These are phyloP conservation scores for Leavenworthia alabamica DNA, from an alignment of 345 rosid species.

Conservation along the genomic window DNA sequence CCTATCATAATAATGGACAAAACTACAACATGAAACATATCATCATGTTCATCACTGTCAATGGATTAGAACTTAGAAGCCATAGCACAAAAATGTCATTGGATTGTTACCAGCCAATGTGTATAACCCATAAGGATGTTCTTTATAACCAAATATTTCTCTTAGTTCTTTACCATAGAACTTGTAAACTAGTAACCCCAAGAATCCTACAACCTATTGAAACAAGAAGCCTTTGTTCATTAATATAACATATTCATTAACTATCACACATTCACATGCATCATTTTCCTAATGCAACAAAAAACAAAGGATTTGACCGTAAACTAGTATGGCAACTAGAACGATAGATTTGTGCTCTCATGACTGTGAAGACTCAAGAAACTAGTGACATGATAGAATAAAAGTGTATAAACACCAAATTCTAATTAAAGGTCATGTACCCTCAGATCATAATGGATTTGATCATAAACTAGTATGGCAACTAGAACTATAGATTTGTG, in stretches of 20 bases:
- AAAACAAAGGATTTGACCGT: background rate
- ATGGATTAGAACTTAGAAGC: background rate
- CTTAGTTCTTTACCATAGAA: constrained; percentile 91
- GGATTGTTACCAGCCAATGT: constrained; percentile 72
- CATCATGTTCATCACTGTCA: background rate
- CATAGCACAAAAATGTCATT: too few species aligned
- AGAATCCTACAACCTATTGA: constrained; percentile 76
- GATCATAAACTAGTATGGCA: too few species aligned
- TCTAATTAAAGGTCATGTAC: too few species aligned
- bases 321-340: background rate
- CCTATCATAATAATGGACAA: constrained; percentile 95
- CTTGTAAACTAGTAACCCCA: constrained; percentile 92
- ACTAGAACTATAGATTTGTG: too few species aligned
- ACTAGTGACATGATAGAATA: too few species aligned
- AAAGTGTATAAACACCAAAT: too few species aligned
- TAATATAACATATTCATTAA: constrained; percentile 1
- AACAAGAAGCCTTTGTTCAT: constrained; percentile 2
- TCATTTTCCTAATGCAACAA: background rate
- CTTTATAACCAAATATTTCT: constrained; percentile 97
- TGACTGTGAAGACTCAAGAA: too few species aligned
- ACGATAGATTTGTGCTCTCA: too few species aligned
- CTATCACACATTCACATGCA: background rate
- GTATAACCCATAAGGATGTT: constrained; percentile 96
- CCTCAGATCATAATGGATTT: too few species aligned
- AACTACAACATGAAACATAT: constrained; percentile 41